These are phyloP conservation scores for Aureobasidium sp. DNA, from an alignment of 2,329 filamentous ascomycete species.

Conservation along the genomic window DNA sequence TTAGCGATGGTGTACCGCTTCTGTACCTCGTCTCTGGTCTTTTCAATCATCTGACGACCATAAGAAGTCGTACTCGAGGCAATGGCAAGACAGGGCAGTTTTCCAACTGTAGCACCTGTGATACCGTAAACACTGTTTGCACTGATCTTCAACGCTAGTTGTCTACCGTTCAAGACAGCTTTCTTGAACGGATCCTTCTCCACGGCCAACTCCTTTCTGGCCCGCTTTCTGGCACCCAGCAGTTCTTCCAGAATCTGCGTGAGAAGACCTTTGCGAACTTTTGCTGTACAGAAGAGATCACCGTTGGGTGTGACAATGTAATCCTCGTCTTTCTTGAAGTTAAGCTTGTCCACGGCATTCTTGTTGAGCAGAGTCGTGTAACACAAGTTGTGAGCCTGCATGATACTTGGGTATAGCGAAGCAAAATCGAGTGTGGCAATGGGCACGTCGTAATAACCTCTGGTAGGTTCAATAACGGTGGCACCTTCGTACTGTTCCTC, in stretches of 20 bases:
- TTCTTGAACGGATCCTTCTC: slow-evolving; percentile 97
- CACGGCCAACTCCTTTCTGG: slow-evolving; percentile 78
- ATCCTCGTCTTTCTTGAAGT: slow-evolving; percentile 79
- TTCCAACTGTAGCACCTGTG: slow-evolving; percentile 91
- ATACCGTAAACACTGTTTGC: slow-evolving; percentile 98
- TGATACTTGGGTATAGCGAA: slow-evolving; percentile 96
- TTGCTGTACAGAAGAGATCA: slow-evolving; percentile 83
- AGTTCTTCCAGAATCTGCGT: slow-evolving; percentile 95
- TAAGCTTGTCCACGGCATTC: slow-evolving; percentile 65
- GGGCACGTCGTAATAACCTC: slow-evolving; percentile 90
- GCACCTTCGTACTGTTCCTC: slow-evolving; percentile 96
- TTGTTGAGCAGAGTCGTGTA: slow-evolving; percentile 90
- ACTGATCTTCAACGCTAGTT: slow-evolving; percentile 90
- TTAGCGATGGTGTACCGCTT: slow-evolving; percentile 84
- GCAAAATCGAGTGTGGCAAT: slow-evolving; percentile 98
- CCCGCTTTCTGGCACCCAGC: slow-evolving; percentile 83
- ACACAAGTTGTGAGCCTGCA: slow-evolving; percentile 96
- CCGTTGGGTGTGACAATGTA: slow-evolving; percentile 95
- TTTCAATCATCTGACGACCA: slow-evolving; percentile 98
- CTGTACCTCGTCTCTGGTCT: slow-evolving; percentile 94
- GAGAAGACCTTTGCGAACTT: slow-evolving; percentile 83
- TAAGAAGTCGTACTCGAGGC: slow-evolving; percentile 96
- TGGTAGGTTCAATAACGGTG: slow-evolving; percentile 91
- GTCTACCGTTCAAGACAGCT: slow-evolving; percentile 93
- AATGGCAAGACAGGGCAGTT: slow-evolving; percentile 88